Base-by-base conservation (phyloP, 2,329 filamentous ascomycete species). In the Cladosporium sp. region DNA sequence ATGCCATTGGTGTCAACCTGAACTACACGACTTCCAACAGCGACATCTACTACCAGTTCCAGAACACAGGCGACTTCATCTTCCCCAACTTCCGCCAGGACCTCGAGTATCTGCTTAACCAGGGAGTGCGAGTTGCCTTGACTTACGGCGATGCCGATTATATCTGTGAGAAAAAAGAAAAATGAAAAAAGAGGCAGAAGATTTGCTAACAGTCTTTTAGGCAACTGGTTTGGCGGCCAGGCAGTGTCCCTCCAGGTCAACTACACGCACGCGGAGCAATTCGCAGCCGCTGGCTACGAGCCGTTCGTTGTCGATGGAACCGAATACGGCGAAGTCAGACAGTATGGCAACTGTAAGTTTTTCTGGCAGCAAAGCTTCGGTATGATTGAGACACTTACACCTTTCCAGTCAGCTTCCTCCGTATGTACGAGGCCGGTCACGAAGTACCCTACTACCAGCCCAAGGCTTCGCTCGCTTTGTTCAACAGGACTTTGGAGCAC, bases 41-140 rank as follows among this genome's bases (percentile, higher is more conserved):
- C 88, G 71, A 74, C 76, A 2, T 85, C 84, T 0, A 80, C 90
- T 69, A 75, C 69, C 80, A 80, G 47, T 85, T 86, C 78, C 81
- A 85, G 63, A 77, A 80, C 67, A 83, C 82, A 2, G 84, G 84
- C 52, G 89, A 91, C 75, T 87, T 87, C 69, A 85, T 88, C 61
- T 89, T 88, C 72, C 85, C 85, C 18, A 86, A 86, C 69, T 85
- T 88, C 71, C 80, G 77, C 24, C 69, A 74, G 28, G 79, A 81
- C 66, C 66, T 80, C 12, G 77, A 80, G 65, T 69, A 73, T 77
- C 83, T 68, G 81, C 74, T 81, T 4, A 69, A 76, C 54, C 71
- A 74, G 38, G 78, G 77, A 55, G 76, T 81, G 8, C 73, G 77
- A 14, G 77, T 80, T 2, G 75, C 74, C 26, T 66, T 80, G 58